Base-by-base conservation (phyloP, 371 early-diverging fungal species). In the Mucor lusitanicus region DNA sequence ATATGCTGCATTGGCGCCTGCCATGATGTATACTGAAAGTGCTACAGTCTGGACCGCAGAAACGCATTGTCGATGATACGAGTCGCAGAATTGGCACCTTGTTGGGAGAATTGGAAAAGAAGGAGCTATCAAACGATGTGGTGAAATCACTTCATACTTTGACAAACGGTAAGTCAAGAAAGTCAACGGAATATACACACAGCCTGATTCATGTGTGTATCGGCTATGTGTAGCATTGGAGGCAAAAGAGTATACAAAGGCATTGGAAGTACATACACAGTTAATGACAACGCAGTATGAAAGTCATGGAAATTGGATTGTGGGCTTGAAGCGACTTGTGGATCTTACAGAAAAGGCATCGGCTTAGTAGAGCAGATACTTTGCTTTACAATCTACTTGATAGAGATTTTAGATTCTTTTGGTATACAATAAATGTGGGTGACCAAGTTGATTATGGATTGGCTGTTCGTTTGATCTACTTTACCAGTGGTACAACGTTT, bases 311-410 rank as follows among this genome's bases (percentile, higher is more conserved):
- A 75, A 80, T 33, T 90, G 92, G 90, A 78, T 90, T 63, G 70
- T 88, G 11, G 92, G 90, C 6, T 73, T 90, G 50, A 90, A 89
- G 69, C 80, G 90, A 23, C 73, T 90, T 33, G 80, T 89, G 30
- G 89, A 88, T 59, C 63, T 85, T 13, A 75, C 79, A 17, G 67
- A 70, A 59, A 76, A 71, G 50, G 63, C 67, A 35, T 35, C 54
- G 11, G 35, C 37, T 40, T 40, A 17, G n/a, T 65, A 44, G 33
- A 57, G 3, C 15, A 27, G n/a, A 46, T 19, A 40, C 40, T 28
- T 44, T 19, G 44, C 8, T 19, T 44, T 2, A 13, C 13, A 12
- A 6, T 1, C 7, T 8, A 1, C 7, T 6, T 6, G 33, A 35
- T 1, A 35, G 12, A 35, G 12, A 35, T 12, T 12, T 9, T 35